Evolutionary conservation across 129 eudicot species (phyloP), one percentile per base, ranked within the genome.

Genomic region (Rutidosis leptorrhynchoides): DNA sequence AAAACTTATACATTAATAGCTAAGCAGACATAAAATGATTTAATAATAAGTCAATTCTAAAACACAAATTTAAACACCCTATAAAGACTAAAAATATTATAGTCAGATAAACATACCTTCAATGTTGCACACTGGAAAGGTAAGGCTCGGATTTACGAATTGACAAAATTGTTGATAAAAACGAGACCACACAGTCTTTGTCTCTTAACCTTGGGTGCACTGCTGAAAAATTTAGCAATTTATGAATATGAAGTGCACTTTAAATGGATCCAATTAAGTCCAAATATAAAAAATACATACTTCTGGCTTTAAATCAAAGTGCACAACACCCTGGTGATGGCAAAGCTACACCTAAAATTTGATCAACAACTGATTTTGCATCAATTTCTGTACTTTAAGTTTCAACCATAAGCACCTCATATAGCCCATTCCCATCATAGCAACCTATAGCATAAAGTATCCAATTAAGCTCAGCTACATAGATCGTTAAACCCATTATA

Each of bases 261-360:
- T 54, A 8, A 27, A 19, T 33, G 27, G 16, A 37, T 2, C n/a
- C 64, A 59, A 42, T 22, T 27, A 45, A 51, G 5, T 7, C 43
- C 6, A 35, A 35, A 22, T 12, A 32, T 24, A 62, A 24, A 20
- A 42, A 35, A 60, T 20, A 27, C 17, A 52, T 80, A 93, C 99
- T 96, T 93, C 99, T 15, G 99, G 99, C 70, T 93, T 93, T 54
- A 93, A 71, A 82, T 93, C 99, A 51, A 96, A 95, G 77, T 93
- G 99, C 54, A 93, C 96, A 59, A 93, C 96, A 46, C 99, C 99
- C 68, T 93, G 99, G 59, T 86, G 88, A 83, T 93, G 99, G 74
- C 80, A 76, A 61, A 63, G 80, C 80, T 22, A 76, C 92, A 17
- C 81, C 73, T 30, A 93, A 74, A 60, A 93, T 93, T 68, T 93